Conservation (phyloP, 2,329 filamentous ascomycete genomes). For the Thielaviopsis musarum region DNA sequence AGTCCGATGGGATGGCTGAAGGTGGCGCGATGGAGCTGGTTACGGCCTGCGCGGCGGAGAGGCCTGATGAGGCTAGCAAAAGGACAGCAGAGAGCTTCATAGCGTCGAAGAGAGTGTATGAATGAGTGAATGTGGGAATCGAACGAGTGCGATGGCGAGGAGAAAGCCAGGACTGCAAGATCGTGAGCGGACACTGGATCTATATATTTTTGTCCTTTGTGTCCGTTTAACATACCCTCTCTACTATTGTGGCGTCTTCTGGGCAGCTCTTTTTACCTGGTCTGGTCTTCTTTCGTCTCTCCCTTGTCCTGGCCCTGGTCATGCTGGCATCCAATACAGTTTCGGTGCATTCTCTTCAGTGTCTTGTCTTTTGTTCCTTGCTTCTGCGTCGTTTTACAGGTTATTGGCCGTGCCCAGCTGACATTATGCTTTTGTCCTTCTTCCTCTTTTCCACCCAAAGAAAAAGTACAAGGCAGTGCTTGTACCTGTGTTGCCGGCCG, state of each 20-base stretch:
- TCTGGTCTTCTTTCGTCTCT: not conserved
- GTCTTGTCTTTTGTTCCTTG: not conserved
- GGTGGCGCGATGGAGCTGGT: constrained; percentile 29
- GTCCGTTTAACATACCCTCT: too few species aligned
- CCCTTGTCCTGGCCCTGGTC: not conserved
- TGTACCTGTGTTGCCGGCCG: not conserved
- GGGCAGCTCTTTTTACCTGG: not conserved
- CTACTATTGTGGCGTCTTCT: not conserved
- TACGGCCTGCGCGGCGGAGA: constrained; percentile 23
- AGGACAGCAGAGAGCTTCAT: constrained; percentile 17
- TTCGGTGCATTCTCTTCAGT: not conserved
- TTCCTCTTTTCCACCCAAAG: not conserved
- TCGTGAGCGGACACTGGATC: not conserved
- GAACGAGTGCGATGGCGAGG: not conserved
- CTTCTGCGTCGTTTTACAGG: not conserved
- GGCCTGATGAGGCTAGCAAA: constrained; percentile 22
- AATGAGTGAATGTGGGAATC: not conserved
- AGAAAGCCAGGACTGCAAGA: not conserved
- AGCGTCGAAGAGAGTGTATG: not conserved
- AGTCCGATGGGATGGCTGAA: constrained; percentile 30
- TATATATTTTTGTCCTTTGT: not conserved
- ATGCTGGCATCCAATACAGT: not conserved
- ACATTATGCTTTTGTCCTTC: not conserved
- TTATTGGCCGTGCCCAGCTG: not conserved
- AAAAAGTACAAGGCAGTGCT: not conserved